Percentiles rank a stretch among this genome's conserved stretches.
These are phyloP conservation scores for Acanthamoeba divionensis DNA, from an alignment of 208 protist genomes.

Conservation along the genomic window DNA sequence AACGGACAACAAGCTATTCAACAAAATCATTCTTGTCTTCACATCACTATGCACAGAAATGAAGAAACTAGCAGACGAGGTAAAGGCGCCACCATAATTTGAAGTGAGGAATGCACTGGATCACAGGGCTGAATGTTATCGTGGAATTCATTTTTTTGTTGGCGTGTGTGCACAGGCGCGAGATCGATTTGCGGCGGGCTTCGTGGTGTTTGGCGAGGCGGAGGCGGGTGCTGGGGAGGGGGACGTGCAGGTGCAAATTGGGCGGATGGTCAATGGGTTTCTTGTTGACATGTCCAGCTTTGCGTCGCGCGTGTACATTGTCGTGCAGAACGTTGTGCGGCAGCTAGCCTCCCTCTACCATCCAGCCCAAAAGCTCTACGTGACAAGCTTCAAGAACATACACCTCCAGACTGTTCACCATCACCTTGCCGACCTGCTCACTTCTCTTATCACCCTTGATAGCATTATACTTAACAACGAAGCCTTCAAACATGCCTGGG, in stretches of 20 bases:
- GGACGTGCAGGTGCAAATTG: constrained; percentile 79
- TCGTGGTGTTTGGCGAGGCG: constrained; percentile 56
- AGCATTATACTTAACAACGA: constrained; percentile 82
- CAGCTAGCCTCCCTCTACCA: constrained; percentile 84
- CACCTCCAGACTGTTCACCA: constrained; percentile 81
- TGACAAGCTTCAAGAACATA: constrained; percentile 69
- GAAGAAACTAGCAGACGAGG: constrained; percentile 56
- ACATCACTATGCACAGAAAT: constrained; percentile 62
- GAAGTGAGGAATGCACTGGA: background rate
- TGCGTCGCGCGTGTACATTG: constrained; percentile 76
- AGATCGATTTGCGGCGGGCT: constrained; percentile 25
- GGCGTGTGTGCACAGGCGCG: constrained; percentile 33
- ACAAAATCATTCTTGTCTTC: constrained; percentile 74
- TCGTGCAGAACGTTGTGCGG: constrained; percentile 80
- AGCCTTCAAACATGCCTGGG: constrained; percentile 74
- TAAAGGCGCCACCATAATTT: background rate
- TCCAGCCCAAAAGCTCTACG: constrained; percentile 58
- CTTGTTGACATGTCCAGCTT: constrained; percentile 85
- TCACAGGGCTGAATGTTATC: background rate
- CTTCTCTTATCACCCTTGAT: constrained; percentile 83
- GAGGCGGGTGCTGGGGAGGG: constrained; percentile 72
- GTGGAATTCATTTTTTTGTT: background rate
- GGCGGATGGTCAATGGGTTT: constrained; percentile 73
- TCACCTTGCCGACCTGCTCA: constrained; percentile 79
- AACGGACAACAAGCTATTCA: constrained; percentile 75